Evolutionary conservation across 108 stramenopile genomes (phyloP).

Genomic region (Mayamaea pseudoterrestris): DNA sequence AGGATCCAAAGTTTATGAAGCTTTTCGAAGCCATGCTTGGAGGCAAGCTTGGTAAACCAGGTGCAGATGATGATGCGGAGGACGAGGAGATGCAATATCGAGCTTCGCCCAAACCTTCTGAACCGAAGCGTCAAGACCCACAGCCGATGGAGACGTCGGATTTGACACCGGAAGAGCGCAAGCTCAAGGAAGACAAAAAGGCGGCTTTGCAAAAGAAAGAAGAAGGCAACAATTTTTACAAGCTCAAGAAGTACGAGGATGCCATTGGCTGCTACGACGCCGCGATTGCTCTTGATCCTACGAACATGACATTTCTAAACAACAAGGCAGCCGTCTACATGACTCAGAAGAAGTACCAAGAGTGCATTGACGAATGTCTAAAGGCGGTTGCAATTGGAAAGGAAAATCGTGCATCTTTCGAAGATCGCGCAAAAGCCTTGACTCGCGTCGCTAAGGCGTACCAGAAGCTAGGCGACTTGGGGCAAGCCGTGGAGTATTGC

Average conservation of each 20-base stretch:
- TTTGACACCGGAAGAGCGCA: conserved; percentile 68
- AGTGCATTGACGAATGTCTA: conserved; percentile 70
- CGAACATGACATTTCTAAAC: conserved; percentile 88
- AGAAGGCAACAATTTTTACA: conserved; percentile 90
- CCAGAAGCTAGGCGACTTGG: conserved; percentile 83
- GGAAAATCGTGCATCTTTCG: conserved; percentile 78
- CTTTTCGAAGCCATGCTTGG: conserved; percentile 70
- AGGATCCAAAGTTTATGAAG: conserved; percentile 76
- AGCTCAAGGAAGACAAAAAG: conserved; percentile 70
- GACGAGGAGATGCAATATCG: conserved; percentile 29
- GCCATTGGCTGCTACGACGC: conserved; percentile 95
- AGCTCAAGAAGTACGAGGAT: conserved; percentile 86
- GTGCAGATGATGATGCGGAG: conserved; percentile 12
- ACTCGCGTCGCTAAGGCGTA: conserved; percentile 89
- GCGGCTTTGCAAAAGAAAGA: conserved; percentile 73
- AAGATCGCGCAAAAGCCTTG: conserved; percentile 90
- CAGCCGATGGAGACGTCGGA: conserved; percentile 67
- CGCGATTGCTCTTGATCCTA: conserved; percentile 90
- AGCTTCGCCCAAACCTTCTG: conserved; percentile 16
- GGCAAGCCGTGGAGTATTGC: conserved; percentile 84
- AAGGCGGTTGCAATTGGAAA: conserved; percentile 90
- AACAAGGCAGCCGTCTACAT: conserved; percentile 98
- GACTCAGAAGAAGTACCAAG: conserved; percentile 84
- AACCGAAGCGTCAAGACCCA: conserved; percentile 27
- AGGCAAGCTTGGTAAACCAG: too few species aligned